Evolutionary conservation across 2,329 filamentous ascomycete genomes (phyloP), one percentile per base, ranked within the genome.

Genomic region (Penicillium digitatum): DNA sequence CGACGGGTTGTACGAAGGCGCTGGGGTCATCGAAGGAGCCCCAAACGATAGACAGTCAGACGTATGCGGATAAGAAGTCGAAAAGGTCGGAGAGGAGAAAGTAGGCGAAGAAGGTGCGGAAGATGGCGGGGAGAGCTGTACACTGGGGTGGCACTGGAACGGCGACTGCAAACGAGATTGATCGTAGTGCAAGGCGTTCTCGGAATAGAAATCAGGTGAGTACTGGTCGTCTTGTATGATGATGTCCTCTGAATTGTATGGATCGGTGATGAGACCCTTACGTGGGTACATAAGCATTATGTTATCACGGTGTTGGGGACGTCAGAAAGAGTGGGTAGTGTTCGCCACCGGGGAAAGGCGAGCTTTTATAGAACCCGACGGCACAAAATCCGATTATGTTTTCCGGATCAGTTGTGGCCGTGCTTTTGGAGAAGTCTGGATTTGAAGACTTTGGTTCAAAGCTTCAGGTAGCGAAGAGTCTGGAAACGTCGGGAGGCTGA

Each of bases 251-350:
- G 66, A 57, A 55, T 66, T 63, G 63, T 66, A 66, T 60, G 70
- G 68, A 67, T 72, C 71, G 57, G 66, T 73, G 70, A 73, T 72
- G 69, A 72, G 68, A 71, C 65, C 71, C 69, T 74, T 74, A 72
- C 72, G 72, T 74, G 72, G 68, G 64, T 72, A 65, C 65, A 71
- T 69, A 66, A 71, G 69, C 72, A 74, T 74, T 67, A 67, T 72
- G 67, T 52, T 65, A 62, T 66, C 61, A 64, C 66, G 45, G 18
- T 27, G 46, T 61, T 50, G 56, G 59, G 62, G 60, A 68, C 64
- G 65, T 69, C 64, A 66, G 62, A 58, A 56, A 47, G 29, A 48
- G 62, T 61, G 63, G 55, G 42, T 53, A 57, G 54, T 32, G 47
- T 68, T 70, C 57, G 68, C 68, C 68, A 70, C 68, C 57, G 61